Evolutionary conservation across 768 basidiomycete species (phyloP).

Genomic region (Hypholoma sublateritium): DNA sequence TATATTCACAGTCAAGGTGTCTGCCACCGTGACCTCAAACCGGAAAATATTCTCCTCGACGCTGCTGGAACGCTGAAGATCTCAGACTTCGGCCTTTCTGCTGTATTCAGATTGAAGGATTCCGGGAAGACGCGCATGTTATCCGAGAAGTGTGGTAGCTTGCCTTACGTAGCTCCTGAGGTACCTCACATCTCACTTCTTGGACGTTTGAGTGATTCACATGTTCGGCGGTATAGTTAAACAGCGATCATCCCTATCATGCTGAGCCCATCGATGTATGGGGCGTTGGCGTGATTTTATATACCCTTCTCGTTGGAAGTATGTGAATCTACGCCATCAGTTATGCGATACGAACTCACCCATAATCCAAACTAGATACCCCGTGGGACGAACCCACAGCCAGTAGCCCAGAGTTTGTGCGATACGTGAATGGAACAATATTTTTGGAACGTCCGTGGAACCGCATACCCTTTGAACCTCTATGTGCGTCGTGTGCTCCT

Average conservation of each 20-base stretch:
- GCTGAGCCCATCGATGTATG: conserved; percentile 96
- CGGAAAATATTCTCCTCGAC: conserved; percentile 91
- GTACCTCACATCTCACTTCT: conserved; percentile 38
- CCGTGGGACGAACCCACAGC: conserved; percentile 95
- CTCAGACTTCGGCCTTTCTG: conserved; percentile 92
- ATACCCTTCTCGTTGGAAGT: conserved; percentile 91
- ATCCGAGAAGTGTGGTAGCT: conserved; percentile 84
- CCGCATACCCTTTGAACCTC: conserved; percentile 51
- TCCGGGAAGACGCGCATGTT: conserved; percentile 74
- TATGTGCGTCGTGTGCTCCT: conserved; percentile 51
- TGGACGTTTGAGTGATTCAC: neutral
- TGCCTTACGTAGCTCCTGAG: conserved; percentile 95
- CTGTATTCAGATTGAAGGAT: conserved; percentile 85
- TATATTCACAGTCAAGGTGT: conserved; percentile 90
- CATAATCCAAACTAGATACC: conserved; percentile 60
- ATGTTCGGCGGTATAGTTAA: conserved; percentile 47
- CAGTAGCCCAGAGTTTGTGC: conserved; percentile 76
- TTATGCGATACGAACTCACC: neutral
- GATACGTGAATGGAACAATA: conserved; percentile 73
- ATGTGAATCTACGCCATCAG: conserved; percentile 26
- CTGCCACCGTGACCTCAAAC: conserved; percentile 95
- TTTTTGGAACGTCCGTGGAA: conserved; percentile 81
- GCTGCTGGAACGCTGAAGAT: conserved; percentile 86
- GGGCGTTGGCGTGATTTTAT: conserved; percentile 94
- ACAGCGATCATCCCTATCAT: conserved; percentile 63